Base-by-base conservation (phyloP, 2,329 filamentous ascomycete genomes). In the Fusarium guadeloupense region DNA sequence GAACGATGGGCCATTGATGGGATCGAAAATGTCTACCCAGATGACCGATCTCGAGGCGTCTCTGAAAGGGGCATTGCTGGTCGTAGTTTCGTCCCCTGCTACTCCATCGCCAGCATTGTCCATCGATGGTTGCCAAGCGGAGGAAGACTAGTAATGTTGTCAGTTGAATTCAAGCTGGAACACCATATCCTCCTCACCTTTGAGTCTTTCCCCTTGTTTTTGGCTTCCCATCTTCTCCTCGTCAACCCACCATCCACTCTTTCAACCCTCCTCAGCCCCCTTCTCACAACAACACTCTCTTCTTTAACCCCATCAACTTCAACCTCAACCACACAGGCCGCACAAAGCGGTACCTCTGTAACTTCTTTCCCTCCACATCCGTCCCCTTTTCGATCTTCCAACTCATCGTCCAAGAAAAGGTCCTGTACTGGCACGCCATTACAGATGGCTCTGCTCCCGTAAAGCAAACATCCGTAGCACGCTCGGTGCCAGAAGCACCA, bases 401-500 rank as follows among this genome's bases (percentile, higher is more conserved):
- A 38, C 14, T 48, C 54, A 3, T 58, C 54, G 7, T 60, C 53
- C 4, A 34, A 35, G 73, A 80, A 59, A 16, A 81, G 59, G 8
- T 78, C 73, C 44, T 58, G 54, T 1, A 81, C 56, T 3, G 59
- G 65, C 17, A 76, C 66, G 3, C 75, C 78, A 17, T 66, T 67
- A 19, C 75, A 73, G 4, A 80, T 69, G 12, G 72, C 61, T 55
- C 72, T 75, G 51, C 71, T 78, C 16, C 83, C 81, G 53, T 76
- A 86, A 33, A 85, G 71, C 57, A 86, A 67, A 67, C 83, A 86
- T 14, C 83, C 83, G 69, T 84, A 86, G 68, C 83, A 86, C 1
- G 71, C 75, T 33, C 77, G 75, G 66, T 86, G 84, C 84, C 83
- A 86, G 67, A 86, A 86, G 65, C 82, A 85, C 83, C 81, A 86